A percentile compares a stretch with the other conserved stretches of the same genome.
These are phyloP conservation scores for Chlorella sp. DNA, from an alignment of 139 green algal species.

Conservation along the genomic window DNA sequence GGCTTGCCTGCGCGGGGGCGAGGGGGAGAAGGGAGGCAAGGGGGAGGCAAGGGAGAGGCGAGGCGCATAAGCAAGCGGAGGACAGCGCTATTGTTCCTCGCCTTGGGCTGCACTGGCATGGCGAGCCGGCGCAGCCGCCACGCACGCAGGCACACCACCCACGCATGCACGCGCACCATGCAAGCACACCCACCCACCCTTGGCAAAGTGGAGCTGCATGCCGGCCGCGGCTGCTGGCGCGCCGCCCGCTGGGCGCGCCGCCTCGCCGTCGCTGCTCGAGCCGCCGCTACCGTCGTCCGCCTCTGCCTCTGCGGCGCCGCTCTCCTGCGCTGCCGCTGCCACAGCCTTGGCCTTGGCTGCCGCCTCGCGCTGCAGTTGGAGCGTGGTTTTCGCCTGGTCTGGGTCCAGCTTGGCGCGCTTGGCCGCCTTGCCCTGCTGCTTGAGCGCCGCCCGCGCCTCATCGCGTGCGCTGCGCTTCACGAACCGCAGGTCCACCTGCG, in stretches of 20 bases:
- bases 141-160: neutral
- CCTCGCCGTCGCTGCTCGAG: neutral
- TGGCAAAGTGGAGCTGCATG: conserved; percentile 9
- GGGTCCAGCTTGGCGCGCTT: conserved; percentile 71
- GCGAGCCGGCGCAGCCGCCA: neutral
- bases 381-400: conserved; percentile 50
- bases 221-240: neutral
- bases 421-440: conserved; percentile 58
- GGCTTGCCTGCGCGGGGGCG: conserved; percentile 7
- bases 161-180: neutral
- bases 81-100: too few species aligned
- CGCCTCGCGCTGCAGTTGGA: conserved; percentile 51
- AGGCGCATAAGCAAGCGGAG: neutral
- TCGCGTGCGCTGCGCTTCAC: conserved; percentile 55
- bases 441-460: conserved; percentile 57
- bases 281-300: too few species aligned
- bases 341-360: neutral
- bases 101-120: too few species aligned
- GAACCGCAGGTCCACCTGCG: conserved; percentile 33
- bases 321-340: conserved; percentile 1
- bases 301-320: too few species aligned
- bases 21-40: neutral
- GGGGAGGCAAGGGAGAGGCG: neutral
- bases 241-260: neutral
- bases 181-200: neutral